phyloP scores from a whole-genome alignment of 371 early-diverging fungal genomes.

The Fennellomyces sp. region DNA sequence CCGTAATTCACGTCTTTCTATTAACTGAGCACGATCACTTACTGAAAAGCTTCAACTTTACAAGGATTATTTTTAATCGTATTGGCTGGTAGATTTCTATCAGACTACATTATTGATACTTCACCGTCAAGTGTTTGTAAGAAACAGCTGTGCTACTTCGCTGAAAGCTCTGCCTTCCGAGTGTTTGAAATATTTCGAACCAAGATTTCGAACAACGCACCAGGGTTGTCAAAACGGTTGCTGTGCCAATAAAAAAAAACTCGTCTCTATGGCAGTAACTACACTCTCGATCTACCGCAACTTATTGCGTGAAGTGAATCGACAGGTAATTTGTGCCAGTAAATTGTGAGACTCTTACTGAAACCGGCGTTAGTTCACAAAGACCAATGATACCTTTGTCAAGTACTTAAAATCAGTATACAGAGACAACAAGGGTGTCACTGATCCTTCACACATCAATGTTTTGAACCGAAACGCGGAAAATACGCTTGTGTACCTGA shows the following conservation, averaged over 20 bases:
- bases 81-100: no score
- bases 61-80: no score
- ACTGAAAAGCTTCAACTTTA: no score
- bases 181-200: no score
- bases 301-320: slow-evolving; percentile 43
- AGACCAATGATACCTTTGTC: slow-evolving; percentile 35
- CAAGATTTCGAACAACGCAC: no score
- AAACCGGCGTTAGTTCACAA: slow-evolving; percentile 31
- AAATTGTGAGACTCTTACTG: background rate
- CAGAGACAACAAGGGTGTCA: slow-evolving; percentile 30
- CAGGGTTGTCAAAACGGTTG: background rate
- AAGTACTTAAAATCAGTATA: slow-evolving; percentile 40
- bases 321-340: slow-evolving; percentile 24
- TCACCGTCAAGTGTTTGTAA: no score
- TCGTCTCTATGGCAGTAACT: slow-evolving; percentile 6
- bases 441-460: slow-evolving; percentile 32
- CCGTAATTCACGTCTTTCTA: no score
- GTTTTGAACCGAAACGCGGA: slow-evolving; percentile 44
- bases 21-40: no score
- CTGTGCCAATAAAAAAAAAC: no score
- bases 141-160: no score
- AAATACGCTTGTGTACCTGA: slow-evolving; percentile 40
- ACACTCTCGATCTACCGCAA: slow-evolving; percentile 30
- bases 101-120: no score
- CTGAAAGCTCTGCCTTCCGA: no score